Percentiles rank a stretch among this genome's conserved stretches.
phyloP scores from a whole-genome alignment of 768 basidiomycete genomes.

The Asterophora lycoperdoides region DNA sequence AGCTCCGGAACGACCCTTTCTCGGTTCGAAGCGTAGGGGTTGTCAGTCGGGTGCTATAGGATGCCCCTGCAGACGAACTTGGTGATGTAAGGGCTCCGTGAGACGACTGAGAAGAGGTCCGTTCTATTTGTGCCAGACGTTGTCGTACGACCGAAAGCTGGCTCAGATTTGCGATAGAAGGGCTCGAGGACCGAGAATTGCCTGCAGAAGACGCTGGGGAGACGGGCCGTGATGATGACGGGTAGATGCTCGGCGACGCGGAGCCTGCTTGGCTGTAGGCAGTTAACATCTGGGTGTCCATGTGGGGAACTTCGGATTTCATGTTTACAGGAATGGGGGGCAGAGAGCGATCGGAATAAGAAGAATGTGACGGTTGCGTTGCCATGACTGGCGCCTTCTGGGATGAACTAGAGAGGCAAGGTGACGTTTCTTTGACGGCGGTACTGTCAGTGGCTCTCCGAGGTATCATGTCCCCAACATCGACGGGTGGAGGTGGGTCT shows the following conservation, averaged over 20 bases:
- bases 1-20: background rate
- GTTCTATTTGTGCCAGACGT: conserved; percentile 59
- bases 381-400: background rate
- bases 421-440: background rate
- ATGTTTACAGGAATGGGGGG: conserved; percentile 26
- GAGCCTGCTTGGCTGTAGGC: conserved; percentile 3
- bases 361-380: conserved; percentile 6
- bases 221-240: conserved; percentile 20
- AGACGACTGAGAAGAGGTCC: conserved; percentile 23
- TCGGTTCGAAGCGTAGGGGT: conserved; percentile 7
- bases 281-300: background rate
- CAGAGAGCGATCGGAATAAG: conserved; percentile 27
- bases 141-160: conserved; percentile 62
- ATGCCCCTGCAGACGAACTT: conserved; percentile 7
- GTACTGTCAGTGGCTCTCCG: background rate
- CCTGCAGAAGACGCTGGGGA: conserved; percentile 16
- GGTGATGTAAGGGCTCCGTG: conserved; percentile 6
- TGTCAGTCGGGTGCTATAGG: conserved; percentile 10
- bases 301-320: background rate
- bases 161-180: conserved; percentile 60
- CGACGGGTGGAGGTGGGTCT: conserved; percentile 1
- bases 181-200: conserved; percentile 33
- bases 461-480: background rate
- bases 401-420: background rate
- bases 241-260: conserved; percentile 24